These are phyloP conservation scores for Penicillium paxilli DNA, from an alignment of 495 filamentous ascomycete species.

Conservation along the genomic window DNA sequence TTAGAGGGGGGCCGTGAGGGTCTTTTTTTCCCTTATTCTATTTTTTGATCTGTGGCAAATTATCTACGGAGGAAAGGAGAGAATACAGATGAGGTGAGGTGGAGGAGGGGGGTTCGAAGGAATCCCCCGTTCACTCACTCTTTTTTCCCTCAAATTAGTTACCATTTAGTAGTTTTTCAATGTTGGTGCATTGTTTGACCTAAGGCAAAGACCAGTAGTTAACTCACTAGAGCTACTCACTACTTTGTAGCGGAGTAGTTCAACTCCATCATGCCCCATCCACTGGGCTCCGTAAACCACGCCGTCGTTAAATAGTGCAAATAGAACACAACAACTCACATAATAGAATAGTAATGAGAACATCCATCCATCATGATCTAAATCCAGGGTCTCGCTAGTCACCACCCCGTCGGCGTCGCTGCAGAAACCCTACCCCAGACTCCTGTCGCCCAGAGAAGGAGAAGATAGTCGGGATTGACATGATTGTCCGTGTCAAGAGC, in stretches of 20 bases:
- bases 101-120: background rate
- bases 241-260: too few relatives aligned
- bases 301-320: background rate
- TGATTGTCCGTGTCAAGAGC: conserved; percentile 22
- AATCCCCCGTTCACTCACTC: background rate
- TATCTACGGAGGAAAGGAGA: background rate
- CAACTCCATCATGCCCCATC: background rate
- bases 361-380: background rate
- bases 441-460: conserved; percentile 9
- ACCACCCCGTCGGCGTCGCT: conserved; percentile 3
- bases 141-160: too few relatives aligned
- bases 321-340: background rate
- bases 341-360: too few relatives aligned
- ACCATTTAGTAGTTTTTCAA: too few relatives aligned
- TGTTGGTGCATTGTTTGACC: too few relatives aligned
- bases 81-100: background rate
- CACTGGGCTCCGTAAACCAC: background rate
- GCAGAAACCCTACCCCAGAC: conserved; percentile 17
- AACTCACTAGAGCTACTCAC: too few relatives aligned
- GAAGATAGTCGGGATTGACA: conserved; percentile 29
- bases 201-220: too few relatives aligned
- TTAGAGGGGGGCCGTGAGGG: background rate
- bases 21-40: background rate
- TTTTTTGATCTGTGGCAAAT: conserved; percentile 6
- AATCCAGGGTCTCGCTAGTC: background rate